phyloP scores from a whole-genome alignment of 1,139 yeast genomes.

The Schizosaccharomyces versatilis region DNA sequence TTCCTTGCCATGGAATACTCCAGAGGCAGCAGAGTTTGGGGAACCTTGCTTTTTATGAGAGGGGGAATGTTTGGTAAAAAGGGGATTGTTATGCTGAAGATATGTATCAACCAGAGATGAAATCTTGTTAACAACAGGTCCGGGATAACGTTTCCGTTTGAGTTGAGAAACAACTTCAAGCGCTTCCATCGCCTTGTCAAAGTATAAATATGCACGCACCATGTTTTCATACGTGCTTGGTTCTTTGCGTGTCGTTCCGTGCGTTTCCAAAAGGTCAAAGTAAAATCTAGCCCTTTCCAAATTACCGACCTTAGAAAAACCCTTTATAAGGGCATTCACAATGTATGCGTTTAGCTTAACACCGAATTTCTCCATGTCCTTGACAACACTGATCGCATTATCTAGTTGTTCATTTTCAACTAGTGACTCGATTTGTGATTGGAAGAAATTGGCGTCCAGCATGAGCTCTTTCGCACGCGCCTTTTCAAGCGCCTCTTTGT shows the following conservation, averaged over 20 bases:
- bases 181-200: slow-evolving; percentile 16
- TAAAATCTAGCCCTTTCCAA: slow-evolving; percentile 18
- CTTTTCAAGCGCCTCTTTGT: background rate
- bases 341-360: slow-evolving; percentile 21
- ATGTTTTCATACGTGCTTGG: slow-evolving; percentile 22
- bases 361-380: slow-evolving; percentile 20
- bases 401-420: slow-evolving; percentile 18
- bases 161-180: slow-evolving; percentile 15
- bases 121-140: slow-evolving; percentile 15
- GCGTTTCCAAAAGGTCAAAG: slow-evolving; percentile 17
- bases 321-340: slow-evolving; percentile 21
- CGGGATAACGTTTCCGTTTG: slow-evolving; percentile 16
- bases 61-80: too few relatives aligned
- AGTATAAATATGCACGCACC: slow-evolving; percentile 18
- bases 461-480: slow-evolving; percentile 15
- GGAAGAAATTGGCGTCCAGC: slow-evolving; percentile 22
- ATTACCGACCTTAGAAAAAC: slow-evolving; percentile 20
- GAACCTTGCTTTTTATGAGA: too few relatives aligned
- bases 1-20: too few relatives aligned
- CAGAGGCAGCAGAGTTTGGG: too few relatives aligned
- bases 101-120: background rate
- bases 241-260: slow-evolving; percentile 16
- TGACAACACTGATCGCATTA: slow-evolving; percentile 18
- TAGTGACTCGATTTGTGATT: slow-evolving; percentile 22
- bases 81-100: background rate